These are phyloP conservation scores for Thuja plicata DNA, from an alignment of 83 land plant species.

Conservation along the genomic window DNA sequence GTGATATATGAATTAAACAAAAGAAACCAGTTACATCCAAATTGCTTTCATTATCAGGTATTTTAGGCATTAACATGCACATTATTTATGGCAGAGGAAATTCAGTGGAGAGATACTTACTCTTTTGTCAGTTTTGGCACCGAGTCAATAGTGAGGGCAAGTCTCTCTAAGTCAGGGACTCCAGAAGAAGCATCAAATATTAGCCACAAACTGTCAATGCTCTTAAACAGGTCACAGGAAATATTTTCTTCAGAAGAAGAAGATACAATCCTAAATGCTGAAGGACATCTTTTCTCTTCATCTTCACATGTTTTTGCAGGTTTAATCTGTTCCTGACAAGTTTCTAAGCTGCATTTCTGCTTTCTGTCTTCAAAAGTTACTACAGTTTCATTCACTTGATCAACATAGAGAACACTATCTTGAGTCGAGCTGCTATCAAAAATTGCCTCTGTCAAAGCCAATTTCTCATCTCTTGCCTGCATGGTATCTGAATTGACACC, in stretches of 20 bases:
- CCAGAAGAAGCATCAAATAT: constrained; percentile 4
- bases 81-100: background rate
- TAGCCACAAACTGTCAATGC: background rate
- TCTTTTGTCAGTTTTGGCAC: background rate
- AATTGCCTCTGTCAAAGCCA: background rate
- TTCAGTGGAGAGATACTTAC: background rate
- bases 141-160: background rate
- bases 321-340: background rate
- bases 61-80: background rate
- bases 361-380: background rate
- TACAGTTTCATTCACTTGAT: background rate
- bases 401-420: background rate
- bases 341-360: background rate
- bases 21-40: background rate
- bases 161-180: constrained; percentile 8
- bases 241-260: background rate
- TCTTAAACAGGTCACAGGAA: background rate
- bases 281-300: background rate
- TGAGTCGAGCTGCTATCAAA: background rate
- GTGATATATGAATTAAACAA: background rate
- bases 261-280: background rate
- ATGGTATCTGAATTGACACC: background rate
- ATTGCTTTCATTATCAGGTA: background rate
- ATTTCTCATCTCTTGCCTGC: background rate
- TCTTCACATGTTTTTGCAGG: background rate